Evolutionary conservation across 2,329 filamentous ascomycete genomes (phyloP), one percentile per base, ranked within the genome.

Genomic region (Trichoderma atrobrunneum): DNA sequence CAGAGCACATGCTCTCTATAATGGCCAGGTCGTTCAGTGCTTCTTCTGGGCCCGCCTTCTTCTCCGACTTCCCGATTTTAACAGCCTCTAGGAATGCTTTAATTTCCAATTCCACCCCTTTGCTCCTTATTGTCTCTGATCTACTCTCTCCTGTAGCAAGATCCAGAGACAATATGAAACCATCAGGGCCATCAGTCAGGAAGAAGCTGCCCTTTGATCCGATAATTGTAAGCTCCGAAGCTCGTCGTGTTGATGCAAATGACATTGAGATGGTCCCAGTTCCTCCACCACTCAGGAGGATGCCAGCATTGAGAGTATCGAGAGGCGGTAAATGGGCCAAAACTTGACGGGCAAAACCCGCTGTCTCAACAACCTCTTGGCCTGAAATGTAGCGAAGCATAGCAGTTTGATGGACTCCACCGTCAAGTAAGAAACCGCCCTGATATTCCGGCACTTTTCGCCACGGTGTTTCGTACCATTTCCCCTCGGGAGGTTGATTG

Each of bases 401-500:
- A 2, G 68, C 68, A 12, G 68, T 71, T 24, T 71, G 68, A 12
- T 71, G 68, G 1, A 71, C 68, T 30, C 68, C 68, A 6, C 68
- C 68, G 1, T 71, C 68, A 12, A 71, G 68, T 10, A 71, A 66
- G 21, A 71, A 71, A 3, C 68, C 68, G 2, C 68, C 68, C 18
- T 71, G 68, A 8, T 66, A 71, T 30, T 57, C 21, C 3, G 68
- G 68, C 12, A 65, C 43, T 30, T 71, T 71, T 65, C 68, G 54
- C 68, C 68, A 71, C 7, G 59, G 59, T 1, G 68, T 71, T 57
- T 71, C 68, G 28, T 71, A 71, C 59, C 61, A 71, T 39, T 71
- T 71, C 1, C 68, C 68, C 18, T 32, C n/a, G 1, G 68, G 68
- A 16, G 68, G 59, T 11, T 64, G 59, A 28, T 65, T 65, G 26